Evolutionary conservation across 768 basidiomycete species (phyloP).

Genomic region (Xanthoconium purpureum): DNA sequence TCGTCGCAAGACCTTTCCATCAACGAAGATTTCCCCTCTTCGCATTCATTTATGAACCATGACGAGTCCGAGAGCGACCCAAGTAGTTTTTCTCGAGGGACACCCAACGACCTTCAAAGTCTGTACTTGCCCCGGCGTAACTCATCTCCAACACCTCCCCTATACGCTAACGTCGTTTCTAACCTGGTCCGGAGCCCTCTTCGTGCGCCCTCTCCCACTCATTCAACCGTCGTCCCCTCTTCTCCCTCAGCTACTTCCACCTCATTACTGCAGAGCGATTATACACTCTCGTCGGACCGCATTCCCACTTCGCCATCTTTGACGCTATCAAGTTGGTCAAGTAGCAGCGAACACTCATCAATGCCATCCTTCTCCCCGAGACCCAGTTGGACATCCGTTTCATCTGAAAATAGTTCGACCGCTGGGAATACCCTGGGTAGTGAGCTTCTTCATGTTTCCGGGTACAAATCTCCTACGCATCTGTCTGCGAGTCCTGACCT

Average conservation of each 20-base stretch:
- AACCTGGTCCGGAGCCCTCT: slow-evolving; percentile 16
- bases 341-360: slow-evolving; percentile 12
- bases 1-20: slow-evolving; percentile 15
- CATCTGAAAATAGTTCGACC: slow-evolving; percentile 23
- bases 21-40: slow-evolving; percentile 29
- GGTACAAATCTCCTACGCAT: slow-evolving; percentile 18
- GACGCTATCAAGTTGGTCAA: slow-evolving; percentile 14
- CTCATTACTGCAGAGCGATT: slow-evolving; percentile 14
- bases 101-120: slow-evolving; percentile 5
- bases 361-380: slow-evolving; percentile 15
- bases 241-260: slow-evolving; percentile 2
- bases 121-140: slow-evolving; percentile 1
- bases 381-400: slow-evolving; percentile 23
- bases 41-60: slow-evolving; percentile 20
- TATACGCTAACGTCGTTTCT: slow-evolving; percentile 28
- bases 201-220: slow-evolving; percentile 6
- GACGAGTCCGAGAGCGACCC: slow-evolving; percentile 8
- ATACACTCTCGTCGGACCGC: slow-evolving; percentile 9
- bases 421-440: slow-evolving; percentile 12
- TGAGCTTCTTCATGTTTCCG: slow-evolving; percentile 10
- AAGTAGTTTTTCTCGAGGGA: slow-evolving; percentile 1
- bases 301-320: slow-evolving; percentile 10
- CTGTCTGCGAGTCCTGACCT: slow-evolving; percentile 24
- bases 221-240: slow-evolving; percentile 6
- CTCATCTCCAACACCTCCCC: slow-evolving; percentile 15